Base-by-base conservation (phyloP, 768 basidiomycete genomes). In the Psilocybe azurescens region DNA sequence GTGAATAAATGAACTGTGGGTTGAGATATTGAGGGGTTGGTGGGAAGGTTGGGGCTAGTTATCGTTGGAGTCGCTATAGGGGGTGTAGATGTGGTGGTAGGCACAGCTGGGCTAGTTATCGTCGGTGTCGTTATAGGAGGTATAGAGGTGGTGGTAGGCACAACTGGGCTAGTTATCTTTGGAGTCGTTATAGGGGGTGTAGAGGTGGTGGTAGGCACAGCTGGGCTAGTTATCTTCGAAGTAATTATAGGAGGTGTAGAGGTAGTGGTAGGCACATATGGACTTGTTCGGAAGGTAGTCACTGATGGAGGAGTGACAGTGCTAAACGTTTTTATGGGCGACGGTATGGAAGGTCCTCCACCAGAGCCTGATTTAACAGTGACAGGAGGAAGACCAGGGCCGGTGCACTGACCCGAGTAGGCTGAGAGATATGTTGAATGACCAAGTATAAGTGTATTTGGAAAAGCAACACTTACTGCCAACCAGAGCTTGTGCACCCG, bases 401-500 rank as follows among this genome's bases (percentile, higher is more conserved):
- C 44, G 6, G 55, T 10, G 44, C 55, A 56, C n/a, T 14, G 6
- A 14, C 28, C 14, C 24, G 5, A 20, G 30, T 46, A 56, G 9
- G 30, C 55, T 56, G 55, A 11, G 13, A 29, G 9, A 16, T 10
- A 30, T 29, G 2, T 16, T 55, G 3, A 46, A 18, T 30, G 4
- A 1, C 32, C 51, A 29, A 36, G 7, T 8, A 47, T 16, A 32
- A 8, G 0, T 16, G 16, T 20, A 3, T 16, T 48, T 1, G 13
- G 11, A 18, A 58, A 13, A 36, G 3, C 33, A 13, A 44, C 4
- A 62, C 56, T 47, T 36, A 63, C 62, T 59, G 53, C 33, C 29
- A n/a, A 60, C 58, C n/a, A 65, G 65, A 18, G 46, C 3, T 24
- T 59, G 39, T n/a, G 65, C 65, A 28, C 53, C 38, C 7, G 29